phyloP scores from a whole-genome alignment of 163 green algal genomes.

The Scenedesmus sp. region DNA sequence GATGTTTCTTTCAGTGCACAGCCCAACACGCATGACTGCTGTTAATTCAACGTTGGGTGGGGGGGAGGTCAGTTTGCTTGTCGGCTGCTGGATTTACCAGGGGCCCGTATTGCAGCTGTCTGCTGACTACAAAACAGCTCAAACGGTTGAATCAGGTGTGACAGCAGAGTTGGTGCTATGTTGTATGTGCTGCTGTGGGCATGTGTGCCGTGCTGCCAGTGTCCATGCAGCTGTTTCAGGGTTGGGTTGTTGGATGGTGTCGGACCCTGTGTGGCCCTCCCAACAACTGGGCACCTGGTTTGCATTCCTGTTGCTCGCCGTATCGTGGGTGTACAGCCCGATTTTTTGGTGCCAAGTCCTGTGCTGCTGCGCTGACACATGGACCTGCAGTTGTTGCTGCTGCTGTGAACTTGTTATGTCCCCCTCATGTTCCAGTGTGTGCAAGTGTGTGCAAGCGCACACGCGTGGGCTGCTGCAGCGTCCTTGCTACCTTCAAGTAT shows the following conservation, averaged over 20 bases:
- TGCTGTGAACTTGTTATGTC: background rate
- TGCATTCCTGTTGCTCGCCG: background rate
- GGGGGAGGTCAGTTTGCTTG: background rate
- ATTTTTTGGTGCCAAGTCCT: background rate
- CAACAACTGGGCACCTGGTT: background rate
- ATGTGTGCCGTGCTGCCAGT: background rate
- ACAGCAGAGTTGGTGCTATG: too few species aligned
- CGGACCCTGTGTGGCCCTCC: background rate
- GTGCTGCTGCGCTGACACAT: background rate
- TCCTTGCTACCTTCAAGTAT: background rate
- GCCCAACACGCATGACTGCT: background rate
- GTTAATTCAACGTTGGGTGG: background rate
- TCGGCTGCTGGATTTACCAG: background rate
- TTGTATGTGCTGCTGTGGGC: background rate
- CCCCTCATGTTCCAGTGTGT: too few species aligned
- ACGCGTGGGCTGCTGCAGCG: background rate
- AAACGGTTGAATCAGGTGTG: too few species aligned
- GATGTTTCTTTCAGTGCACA: background rate
- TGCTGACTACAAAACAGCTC: background rate
- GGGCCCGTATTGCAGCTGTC: background rate
- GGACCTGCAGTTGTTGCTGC: too few species aligned
- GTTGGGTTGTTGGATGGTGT: background rate
- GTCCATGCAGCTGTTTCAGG: background rate
- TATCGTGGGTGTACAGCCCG: background rate
- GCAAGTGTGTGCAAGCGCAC: background rate